Base-by-base conservation (phyloP, 73 alveolate species). In the Paramecium tetraurelia region DNA sequence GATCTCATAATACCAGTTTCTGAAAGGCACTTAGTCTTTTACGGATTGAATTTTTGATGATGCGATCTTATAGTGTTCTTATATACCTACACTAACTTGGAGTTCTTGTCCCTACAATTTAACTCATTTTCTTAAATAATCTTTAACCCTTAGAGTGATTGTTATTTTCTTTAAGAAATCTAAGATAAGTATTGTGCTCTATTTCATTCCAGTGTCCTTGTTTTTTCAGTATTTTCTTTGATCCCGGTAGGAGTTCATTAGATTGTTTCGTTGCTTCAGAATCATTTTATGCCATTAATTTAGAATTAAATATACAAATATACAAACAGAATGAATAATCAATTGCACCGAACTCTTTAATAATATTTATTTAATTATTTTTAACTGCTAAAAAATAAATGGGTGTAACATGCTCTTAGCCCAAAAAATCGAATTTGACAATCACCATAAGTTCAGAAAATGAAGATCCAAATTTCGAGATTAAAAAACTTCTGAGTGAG, bases 1-100 rank as follows among this genome's bases (percentile, higher is more conserved):
- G 84, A 63, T 63, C 84, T 63, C 84, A 22, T 12, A 16, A 63
- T 31, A 63, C 84, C 44, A 50, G 84, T 27, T 63, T 63, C 84
- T 63, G 63, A 41, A 5, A 18, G 10, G 33, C 33, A 9, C 20
- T 38, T 36, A 22, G 87, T 38, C 35, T 75, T 75, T 75, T 35
- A 38, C 18, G 59, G 58, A 41, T 38, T 75, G 87, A 75, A 41
- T 38, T 75, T 41, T 75, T 75, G 40, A 75, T 38, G 59, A 38
- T 63, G 84, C 46, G 59, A 75, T 38, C 59, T 38, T 75, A 75
- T 75, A 38, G 18, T 18, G 35, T 29, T 38, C 35, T 12, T 1
- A 12, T 41, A 22, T 75, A 75, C 87, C 87, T 75, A 41, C 87
- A 75, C 40, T 75, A 75, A 75, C 87, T 75, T 38, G 87, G 87